Evolutionary conservation across 1,284 basidiomycete genomes (phyloP).

Genomic region (Blastosporella zonata): DNA sequence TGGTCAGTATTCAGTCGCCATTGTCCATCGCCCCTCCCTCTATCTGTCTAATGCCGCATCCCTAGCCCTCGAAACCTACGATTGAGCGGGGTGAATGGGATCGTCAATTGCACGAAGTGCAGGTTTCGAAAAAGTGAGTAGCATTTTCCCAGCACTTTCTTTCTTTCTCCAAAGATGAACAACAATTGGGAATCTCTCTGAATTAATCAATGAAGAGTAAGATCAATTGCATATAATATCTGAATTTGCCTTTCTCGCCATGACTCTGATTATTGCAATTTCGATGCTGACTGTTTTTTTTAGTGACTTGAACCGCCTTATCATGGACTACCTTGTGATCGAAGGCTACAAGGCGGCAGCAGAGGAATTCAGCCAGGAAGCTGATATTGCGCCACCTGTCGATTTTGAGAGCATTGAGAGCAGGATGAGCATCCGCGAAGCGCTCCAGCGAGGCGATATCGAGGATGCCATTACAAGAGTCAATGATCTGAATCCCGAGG

Average conservation of each 20-base stretch:
- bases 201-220: conserved; percentile 57
- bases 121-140: conserved; percentile 76
- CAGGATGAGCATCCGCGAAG: conserved; percentile 91
- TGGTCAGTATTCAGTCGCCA: conserved; percentile 32
- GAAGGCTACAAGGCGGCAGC: conserved; percentile 97
- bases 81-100: conserved; percentile 77
- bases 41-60: conserved; percentile 4
- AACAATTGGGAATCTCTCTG: conserved; percentile 89
- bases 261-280: background rate
- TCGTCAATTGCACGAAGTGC: conserved; percentile 67
- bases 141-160: conserved; percentile 9
- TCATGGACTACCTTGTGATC: conserved; percentile 98
- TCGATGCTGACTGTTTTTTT: conserved; percentile 12
- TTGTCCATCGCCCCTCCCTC: conserved; percentile 9
- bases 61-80: conserved; percentile 45
- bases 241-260: conserved; percentile 39
- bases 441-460: conserved; percentile 91
- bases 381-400: conserved; percentile 71
- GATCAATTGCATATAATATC: conserved; percentile 78
- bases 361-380: conserved; percentile 89
- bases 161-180: conserved; percentile 50
- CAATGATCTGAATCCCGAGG: conserved; percentile 96
- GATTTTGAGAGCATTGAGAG: conserved; percentile 93
- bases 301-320: conserved; percentile 90
- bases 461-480: conserved; percentile 92